phyloP scores from a whole-genome alignment of 2,329 filamentous ascomycete species.

The Zymoseptoria tritici region DNA sequence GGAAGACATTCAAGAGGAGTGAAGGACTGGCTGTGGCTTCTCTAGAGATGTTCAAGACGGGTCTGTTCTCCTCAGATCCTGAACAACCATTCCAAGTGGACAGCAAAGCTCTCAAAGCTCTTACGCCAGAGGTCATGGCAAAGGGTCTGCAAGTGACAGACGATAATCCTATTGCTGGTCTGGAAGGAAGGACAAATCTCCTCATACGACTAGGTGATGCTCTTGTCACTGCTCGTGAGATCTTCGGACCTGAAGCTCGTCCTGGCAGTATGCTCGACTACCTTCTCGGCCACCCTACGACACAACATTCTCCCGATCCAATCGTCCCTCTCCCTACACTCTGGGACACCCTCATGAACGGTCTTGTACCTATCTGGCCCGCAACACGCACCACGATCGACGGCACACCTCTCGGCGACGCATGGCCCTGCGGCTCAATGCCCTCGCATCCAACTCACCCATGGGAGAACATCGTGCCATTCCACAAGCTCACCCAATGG shows the following conservation, averaged over 20 bases:
- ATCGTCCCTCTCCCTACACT: conserved; percentile 81
- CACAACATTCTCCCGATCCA: conserved; percentile 78
- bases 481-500: conserved; percentile 94
- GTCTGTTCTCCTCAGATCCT: conserved; percentile 76
- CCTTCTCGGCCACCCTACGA: conserved; percentile 83
- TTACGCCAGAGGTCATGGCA: conserved; percentile 68
- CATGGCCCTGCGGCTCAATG: conserved; percentile 84
- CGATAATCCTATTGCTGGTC: conserved; percentile 71
- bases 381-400: conserved; percentile 77
- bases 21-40: conserved; percentile 76
- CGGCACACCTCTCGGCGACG: conserved; percentile 80
- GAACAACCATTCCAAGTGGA: conserved; percentile 85
- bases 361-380: conserved; percentile 83
- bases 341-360: conserved; percentile 86
- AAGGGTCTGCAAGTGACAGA: conserved; percentile 78
- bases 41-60: conserved; percentile 88
- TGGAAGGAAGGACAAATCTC: conserved; percentile 76
- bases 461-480: conserved; percentile 78
- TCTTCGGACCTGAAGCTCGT: conserved; percentile 75
- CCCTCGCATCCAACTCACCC: conserved; percentile 62
- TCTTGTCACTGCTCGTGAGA: conserved; percentile 63
- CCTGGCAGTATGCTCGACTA: conserved; percentile 96
- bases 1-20: conserved; percentile 71
- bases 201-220: conserved; percentile 69
- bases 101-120: conserved; percentile 63